These are phyloP conservation scores for Chrysosporium queenslandicum DNA, from an alignment of 2,329 filamentous ascomycete genomes.

Conservation along the genomic window DNA sequence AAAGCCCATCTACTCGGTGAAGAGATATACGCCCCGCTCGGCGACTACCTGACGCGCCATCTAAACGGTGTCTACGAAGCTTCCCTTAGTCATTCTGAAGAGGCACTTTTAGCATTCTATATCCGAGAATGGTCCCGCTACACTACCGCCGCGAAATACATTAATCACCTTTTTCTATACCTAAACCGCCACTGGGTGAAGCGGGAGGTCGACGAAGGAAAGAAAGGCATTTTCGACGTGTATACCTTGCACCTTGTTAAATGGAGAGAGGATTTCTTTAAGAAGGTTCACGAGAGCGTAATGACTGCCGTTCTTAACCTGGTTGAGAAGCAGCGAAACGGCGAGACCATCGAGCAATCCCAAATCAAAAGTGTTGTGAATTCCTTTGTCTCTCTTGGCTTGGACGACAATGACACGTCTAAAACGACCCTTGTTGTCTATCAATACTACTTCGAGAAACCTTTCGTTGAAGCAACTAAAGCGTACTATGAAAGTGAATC, in stretches of 20 bases:
- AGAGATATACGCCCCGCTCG: constrained; percentile 87
- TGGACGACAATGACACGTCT: constrained; percentile 84
- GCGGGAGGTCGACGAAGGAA: constrained; percentile 95
- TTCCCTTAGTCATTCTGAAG: constrained; percentile 73
- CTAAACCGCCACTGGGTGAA: constrained; percentile 98
- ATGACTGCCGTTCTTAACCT: constrained; percentile 93
- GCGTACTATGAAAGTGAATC: constrained; percentile 87
- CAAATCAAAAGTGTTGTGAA: constrained; percentile 97
- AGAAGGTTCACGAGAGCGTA: constrained; percentile 70
- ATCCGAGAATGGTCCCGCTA: constrained; percentile 96
- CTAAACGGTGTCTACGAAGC: constrained; percentile 59
- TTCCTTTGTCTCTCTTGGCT: constrained; percentile 86
- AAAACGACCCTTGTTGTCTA: constrained; percentile 96
- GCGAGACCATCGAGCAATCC: constrained; percentile 92
- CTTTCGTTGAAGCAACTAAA: constrained; percentile 76
- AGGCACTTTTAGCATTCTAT: constrained; percentile 83
- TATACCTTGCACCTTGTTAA: constrained; percentile 94
- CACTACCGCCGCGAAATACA: constrained; percentile 90
- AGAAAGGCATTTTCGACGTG: constrained; percentile 96
- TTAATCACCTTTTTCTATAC: constrained; percentile 93
- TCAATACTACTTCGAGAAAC: constrained; percentile 79
- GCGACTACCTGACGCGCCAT: constrained; percentile 70
- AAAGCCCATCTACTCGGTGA: constrained; percentile 87
- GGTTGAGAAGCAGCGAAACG: constrained; percentile 92
- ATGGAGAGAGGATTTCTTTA: constrained; percentile 88